These are phyloP conservation scores for Groenewaldozyma salmanticensis DNA, from an alignment of 805 yeast species.

Conservation along the genomic window DNA sequence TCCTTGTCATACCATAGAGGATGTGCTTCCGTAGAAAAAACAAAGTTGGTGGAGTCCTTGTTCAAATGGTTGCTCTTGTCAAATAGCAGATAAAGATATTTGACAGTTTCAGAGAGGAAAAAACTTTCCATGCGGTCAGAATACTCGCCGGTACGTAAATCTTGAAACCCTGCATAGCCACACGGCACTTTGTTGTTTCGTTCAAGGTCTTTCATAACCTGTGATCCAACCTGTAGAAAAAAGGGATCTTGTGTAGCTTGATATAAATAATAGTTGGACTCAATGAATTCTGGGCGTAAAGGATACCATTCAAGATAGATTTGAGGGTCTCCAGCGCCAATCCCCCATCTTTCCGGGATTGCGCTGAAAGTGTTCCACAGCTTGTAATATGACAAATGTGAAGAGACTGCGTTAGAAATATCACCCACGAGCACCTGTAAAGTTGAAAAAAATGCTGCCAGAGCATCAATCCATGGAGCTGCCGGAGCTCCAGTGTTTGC, in stretches of 20 bases:
- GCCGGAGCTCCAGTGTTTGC: constrained; percentile 39
- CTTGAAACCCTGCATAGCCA: constrained; percentile 73
- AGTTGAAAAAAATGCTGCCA: constrained; percentile 86
- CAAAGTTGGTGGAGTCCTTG: constrained; percentile 29
- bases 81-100: constrained; percentile 71
- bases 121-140: constrained; percentile 90
- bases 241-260: constrained; percentile 81
- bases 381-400: constrained; percentile 57
- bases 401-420: constrained; percentile 48
- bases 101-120: constrained; percentile 78
- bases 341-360: constrained; percentile 80
- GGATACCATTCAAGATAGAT: constrained; percentile 83
- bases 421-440: constrained; percentile 72
- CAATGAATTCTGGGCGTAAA: constrained; percentile 83
- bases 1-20: constrained; percentile 62
- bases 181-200: constrained; percentile 48
- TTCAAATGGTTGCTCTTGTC: constrained; percentile 53
- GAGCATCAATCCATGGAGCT: constrained; percentile 71
- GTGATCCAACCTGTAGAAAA: constrained; percentile 65
- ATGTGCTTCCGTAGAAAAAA: constrained; percentile 87
- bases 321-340: neutral
- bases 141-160: constrained; percentile 48
- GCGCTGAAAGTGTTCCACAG: constrained; percentile 73
- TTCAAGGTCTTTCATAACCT: constrained; percentile 47
- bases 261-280: constrained; percentile 75